These are phyloP conservation scores for rapeseed (Brassica napus) DNA, from an alignment of 345 rosid species.

Conservation along the genomic window DNA sequence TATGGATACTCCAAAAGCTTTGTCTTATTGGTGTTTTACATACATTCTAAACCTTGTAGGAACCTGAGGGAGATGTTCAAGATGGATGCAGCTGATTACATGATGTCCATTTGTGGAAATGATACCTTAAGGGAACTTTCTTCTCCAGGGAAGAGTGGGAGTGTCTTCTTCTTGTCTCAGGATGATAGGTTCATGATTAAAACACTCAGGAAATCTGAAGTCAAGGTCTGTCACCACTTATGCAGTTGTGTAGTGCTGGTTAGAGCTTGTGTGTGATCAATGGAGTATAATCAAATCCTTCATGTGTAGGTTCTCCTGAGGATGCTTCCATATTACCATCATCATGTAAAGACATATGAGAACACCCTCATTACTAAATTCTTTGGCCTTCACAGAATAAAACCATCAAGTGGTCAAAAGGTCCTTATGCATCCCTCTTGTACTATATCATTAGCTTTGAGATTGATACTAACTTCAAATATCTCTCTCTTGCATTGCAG, in stretches of 20 bases:
- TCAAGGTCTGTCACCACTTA: slow-evolving; percentile 59
- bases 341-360: slow-evolving; percentile 87
- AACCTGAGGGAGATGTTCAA: slow-evolving; percentile 98
- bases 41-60: slow-evolving; percentile 48
- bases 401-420: slow-evolving; percentile 98
- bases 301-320: slow-evolving; percentile 75
- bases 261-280: slow-evolving; percentile 13
- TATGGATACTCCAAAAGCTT: background rate
- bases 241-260: background rate
- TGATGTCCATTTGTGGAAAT: slow-evolving; percentile 98
- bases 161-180: slow-evolving; percentile 92
- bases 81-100: slow-evolving; percentile 97
- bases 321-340: slow-evolving; percentile 96
- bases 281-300: slow-evolving; percentile 19
- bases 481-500: slow-evolving; percentile 46
- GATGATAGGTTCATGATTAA: slow-evolving; percentile 99
- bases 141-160: slow-evolving; percentile 98
- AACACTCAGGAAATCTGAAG: slow-evolving; percentile 96
- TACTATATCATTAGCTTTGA: slow-evolving; percentile 5
- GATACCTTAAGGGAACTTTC: slow-evolving; percentile 97
- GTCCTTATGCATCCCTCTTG: slow-evolving; percentile 38
- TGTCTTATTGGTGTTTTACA: background rate
- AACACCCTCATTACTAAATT: slow-evolving; percentile 95
- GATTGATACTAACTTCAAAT: slow-evolving; percentile 15
- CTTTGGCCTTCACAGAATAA: slow-evolving; percentile 99